Percentiles rank a stretch among this genome's conserved stretches.
Conservation (phyloP, 148 eudicot genomes). For the Vaccinium vitisidaea region DNA sequence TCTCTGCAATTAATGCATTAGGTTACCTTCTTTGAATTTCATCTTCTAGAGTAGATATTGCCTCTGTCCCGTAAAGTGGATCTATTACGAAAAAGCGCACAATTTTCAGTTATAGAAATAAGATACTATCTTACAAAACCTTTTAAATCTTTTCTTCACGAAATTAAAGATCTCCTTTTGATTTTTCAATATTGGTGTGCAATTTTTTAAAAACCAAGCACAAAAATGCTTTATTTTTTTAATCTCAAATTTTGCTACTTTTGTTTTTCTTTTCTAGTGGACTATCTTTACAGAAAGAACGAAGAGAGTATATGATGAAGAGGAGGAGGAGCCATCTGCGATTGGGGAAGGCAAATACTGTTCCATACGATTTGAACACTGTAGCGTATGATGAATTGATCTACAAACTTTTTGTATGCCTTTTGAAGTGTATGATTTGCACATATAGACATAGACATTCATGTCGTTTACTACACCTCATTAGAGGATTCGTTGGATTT, state of each 20-base stretch:
- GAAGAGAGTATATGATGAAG: background rate
- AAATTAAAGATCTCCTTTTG: too few species aligned
- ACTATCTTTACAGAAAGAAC: background rate
- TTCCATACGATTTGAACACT: slow-evolving; percentile 1
- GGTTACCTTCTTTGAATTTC: too few species aligned
- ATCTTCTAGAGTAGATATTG: too few species aligned
- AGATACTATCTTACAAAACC: too few species aligned
- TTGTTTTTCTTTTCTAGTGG: background rate
- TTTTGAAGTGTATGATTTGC: background rate
- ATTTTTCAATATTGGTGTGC: background rate
- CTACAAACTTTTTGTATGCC: background rate
- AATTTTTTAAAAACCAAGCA: background rate
- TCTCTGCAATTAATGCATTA: too few species aligned
- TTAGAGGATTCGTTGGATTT: background rate
- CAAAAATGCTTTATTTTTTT: background rate
- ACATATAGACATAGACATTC: background rate
- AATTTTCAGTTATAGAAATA: too few species aligned
- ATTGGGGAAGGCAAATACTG: background rate
- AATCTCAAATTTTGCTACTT: background rate
- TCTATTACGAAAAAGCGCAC: too few species aligned
- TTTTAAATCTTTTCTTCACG: too few species aligned
- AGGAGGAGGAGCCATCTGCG: background rate
- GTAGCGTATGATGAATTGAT: background rate
- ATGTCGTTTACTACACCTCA: background rate
- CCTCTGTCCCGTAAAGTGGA: too few species aligned